A percentile compares a stretch with the other conserved stretches of the same genome.
phyloP scores from a whole-genome alignment of 2,329 filamentous ascomycete genomes.

The Aureobasidium musti region DNA sequence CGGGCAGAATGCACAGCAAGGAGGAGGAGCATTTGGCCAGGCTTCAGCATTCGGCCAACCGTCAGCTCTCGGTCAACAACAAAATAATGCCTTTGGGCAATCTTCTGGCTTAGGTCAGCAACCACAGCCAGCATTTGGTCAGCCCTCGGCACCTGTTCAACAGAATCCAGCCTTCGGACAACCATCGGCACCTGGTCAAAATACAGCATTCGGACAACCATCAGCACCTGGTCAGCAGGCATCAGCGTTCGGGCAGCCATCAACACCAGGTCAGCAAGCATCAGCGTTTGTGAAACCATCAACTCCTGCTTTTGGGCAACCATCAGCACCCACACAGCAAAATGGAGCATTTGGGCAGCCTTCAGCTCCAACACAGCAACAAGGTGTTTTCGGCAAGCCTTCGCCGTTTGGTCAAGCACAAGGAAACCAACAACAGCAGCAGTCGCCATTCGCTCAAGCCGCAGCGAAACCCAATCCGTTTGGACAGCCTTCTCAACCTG shows the following conservation, averaged over 20 bases:
- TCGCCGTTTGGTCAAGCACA: slow-evolving; percentile 28
- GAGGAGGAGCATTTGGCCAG: neutral
- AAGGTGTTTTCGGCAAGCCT: slow-evolving; percentile 30
- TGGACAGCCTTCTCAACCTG: slow-evolving; percentile 29
- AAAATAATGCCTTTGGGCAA: slow-evolving; percentile 35
- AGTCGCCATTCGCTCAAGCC: slow-evolving; percentile 31
- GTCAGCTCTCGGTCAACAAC: slow-evolving; percentile 30
- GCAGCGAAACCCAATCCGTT: slow-evolving; percentile 28
- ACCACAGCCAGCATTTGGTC: slow-evolving; percentile 35
- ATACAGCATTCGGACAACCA: slow-evolving; percentile 34
- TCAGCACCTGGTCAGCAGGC: neutral
- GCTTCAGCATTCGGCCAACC: slow-evolving; percentile 34
- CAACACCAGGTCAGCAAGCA: slow-evolving; percentile 1
- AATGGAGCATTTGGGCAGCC: slow-evolving; percentile 40
- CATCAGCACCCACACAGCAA: slow-evolving; percentile 32
- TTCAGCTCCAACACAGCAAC: slow-evolving; percentile 31
- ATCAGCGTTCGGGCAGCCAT: slow-evolving; percentile 30
- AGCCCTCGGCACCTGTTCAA: slow-evolving; percentile 34
- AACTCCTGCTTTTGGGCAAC: slow-evolving; percentile 40
- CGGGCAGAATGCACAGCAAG: slow-evolving; percentile 1
- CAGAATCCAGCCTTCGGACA: slow-evolving; percentile 36
- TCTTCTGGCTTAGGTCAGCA: slow-evolving; percentile 31
- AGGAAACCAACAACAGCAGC: slow-evolving; percentile 26
- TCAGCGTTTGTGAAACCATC: too few relatives aligned
- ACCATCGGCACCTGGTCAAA: slow-evolving; percentile 33